These are phyloP conservation scores for Gyrodon lividus DNA, from an alignment of 768 basidiomycete genomes.

Conservation along the genomic window DNA sequence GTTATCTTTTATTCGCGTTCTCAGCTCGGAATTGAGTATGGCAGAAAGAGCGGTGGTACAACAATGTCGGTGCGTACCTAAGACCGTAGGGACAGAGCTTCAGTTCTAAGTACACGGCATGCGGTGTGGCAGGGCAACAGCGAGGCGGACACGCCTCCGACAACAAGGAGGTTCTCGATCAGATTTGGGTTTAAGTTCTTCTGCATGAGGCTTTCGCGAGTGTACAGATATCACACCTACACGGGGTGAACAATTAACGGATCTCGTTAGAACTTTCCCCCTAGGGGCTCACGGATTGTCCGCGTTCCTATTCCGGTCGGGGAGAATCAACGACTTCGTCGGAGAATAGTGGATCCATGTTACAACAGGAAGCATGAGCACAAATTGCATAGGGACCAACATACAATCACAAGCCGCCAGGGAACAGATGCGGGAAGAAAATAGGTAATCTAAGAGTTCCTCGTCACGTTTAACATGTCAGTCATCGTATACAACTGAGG, in stretches of 20 bases:
- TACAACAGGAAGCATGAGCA: not conserved
- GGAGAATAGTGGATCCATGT: not conserved
- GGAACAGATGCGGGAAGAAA: not conserved
- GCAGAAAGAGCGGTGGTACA: not conserved
- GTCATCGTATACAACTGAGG: constrained; percentile 21
- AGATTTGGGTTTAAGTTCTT: constrained; percentile 2
- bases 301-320: not conserved
- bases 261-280: not conserved
- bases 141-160: constrained; percentile 11
- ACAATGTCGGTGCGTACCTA: not conserved
- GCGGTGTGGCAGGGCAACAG: constrained; percentile 11
- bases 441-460: not conserved
- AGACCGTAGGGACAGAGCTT: not conserved
- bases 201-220: constrained; percentile 8
- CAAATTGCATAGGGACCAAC: no score
- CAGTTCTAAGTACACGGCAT: not conserved
- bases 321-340: not conserved
- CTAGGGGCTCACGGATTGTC: not conserved
- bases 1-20: not conserved
- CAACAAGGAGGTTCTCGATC: constrained; percentile 5
- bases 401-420: not conserved
- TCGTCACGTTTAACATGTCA: not conserved
- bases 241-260: not conserved
- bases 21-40: not conserved
- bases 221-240: not conserved